Evolutionary conservation across 1,139 yeast species (phyloP).

Genomic region (Pneumocystis jirovecii): DNA sequence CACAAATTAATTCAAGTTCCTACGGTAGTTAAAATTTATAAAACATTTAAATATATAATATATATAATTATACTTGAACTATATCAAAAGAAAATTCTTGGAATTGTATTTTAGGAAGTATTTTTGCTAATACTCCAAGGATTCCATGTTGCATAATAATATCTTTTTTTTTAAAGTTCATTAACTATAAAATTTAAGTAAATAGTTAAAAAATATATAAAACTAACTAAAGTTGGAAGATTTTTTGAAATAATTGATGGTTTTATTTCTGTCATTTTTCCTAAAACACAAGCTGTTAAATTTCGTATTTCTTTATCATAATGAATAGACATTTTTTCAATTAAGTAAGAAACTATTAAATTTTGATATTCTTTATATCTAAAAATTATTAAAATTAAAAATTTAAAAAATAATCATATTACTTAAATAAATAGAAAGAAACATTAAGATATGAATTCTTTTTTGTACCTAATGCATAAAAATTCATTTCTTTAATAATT

Average conservation of each 20-base stretch:
- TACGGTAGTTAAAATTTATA: neutral
- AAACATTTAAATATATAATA: neutral
- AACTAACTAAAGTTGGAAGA: neutral
- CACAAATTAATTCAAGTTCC: neutral
- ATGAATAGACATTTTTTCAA: constrained; percentile 22
- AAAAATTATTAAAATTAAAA: constrained; percentile 3
- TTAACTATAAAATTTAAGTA: neutral
- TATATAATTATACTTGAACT: neutral
- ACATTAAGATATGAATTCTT: constrained; percentile 28
- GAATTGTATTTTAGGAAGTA: neutral
- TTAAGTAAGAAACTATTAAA: constrained; percentile 26
- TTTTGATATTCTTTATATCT: neutral
- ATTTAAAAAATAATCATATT: neutral
- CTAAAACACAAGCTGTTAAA: constrained; percentile 22
- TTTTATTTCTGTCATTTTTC: neutral
- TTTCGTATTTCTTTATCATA: constrained; percentile 30
- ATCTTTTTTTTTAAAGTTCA: neutral
- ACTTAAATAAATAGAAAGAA: constrained; percentile 20
- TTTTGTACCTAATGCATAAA: constrained; percentile 31
- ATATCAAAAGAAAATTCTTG: neutral
- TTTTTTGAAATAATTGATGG: neutral
- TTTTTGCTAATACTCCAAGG: neutral
- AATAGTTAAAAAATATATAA: neutral
- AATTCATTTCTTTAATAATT: constrained; percentile 46
- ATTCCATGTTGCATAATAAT: neutral